Evolutionary conservation across 768 basidiomycete species (phyloP), one percentile per base, ranked within the genome.

Genomic region (Mycena vitilis): DNA sequence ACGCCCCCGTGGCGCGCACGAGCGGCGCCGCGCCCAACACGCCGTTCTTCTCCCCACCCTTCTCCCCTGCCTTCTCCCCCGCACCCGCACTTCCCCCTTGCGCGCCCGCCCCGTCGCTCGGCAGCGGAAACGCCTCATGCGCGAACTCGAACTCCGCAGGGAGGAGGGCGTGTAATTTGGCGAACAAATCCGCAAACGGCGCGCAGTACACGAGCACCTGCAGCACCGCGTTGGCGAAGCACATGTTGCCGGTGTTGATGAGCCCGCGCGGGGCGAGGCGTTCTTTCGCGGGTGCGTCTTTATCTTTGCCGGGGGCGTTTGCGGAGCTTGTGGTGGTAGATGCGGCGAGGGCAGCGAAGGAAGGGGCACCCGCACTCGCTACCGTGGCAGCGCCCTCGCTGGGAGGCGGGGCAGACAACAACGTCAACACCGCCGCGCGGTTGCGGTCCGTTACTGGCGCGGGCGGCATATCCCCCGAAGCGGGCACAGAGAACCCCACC

Each of bases 201-300:
- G 87, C 85, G 73, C 92, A 95, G 78, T 95, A 97, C 0, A 96
- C 87, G 36, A 99, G 84, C 2, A 93, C 88, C 81, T 99, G 97
- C 37, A 99, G 82, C 25, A 98, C 93, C 0, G 95, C 90, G 74
- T 98, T 99, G 36, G 96, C 96, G 76, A 98, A 99, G 78, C 97
- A 99, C 90, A 98, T 91, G 79, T 99, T 99, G 0, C 97, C 96
- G 3, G 89, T 92, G 79, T 99, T 99, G 72, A 99, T 85, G 56
- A 99, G 81, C 6, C 97, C 97, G 16, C 96, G 85, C 0, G 94
- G 89, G 9, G 49, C 30, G 58, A 68, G 44, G 2, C 13, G 18
- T 18, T 22, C 10, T 9, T 8, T 13, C 52, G 30, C 30, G 72
- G 67, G 12, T 71, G 70, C 22, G 73, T 63, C 30, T 60, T 61